Conservation (phyloP, 106 monocot species). For the Phalaenopsis aphrodite region DNA sequence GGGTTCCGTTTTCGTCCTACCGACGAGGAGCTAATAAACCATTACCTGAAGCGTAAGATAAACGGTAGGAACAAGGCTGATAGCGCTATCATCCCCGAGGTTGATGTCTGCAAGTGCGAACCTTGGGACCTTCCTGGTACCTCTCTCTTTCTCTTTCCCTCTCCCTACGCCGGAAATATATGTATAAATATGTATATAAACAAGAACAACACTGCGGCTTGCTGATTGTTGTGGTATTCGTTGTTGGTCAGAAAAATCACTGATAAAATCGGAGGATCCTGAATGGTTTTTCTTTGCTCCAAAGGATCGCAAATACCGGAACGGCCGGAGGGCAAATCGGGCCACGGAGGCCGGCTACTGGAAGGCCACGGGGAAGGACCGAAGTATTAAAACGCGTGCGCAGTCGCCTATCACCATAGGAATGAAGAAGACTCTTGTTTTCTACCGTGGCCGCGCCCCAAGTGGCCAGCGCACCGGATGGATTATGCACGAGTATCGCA, state of each 20-base stretch:
- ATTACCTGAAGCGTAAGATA: constrained; percentile 24
- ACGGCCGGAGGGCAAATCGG: constrained; percentile 38
- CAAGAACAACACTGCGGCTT: neutral
- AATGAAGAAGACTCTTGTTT: constrained; percentile 78
- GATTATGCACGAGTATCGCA: constrained; percentile 82
- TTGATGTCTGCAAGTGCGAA: constrained; percentile 25
- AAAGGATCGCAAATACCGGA: constrained; percentile 34
- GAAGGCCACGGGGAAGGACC: constrained; percentile 91
- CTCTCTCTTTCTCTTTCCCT: neutral
- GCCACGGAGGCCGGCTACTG: constrained; percentile 74
- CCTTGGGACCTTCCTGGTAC: constrained; percentile 22
- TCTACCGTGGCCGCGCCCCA: constrained; percentile 60
- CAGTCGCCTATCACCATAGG: constrained; percentile 22
- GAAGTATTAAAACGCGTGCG: constrained; percentile 19
- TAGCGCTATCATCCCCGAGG: constrained; percentile 8
- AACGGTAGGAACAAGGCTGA: constrained; percentile 11
- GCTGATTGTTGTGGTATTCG: neutral
- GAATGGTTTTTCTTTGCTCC: constrained; percentile 47
- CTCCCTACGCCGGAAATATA: neutral
- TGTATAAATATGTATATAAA: neutral
- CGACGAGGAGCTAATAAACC: constrained; percentile 21
- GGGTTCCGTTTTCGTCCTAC: constrained; percentile 24
- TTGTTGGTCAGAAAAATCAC: constrained; percentile 15
- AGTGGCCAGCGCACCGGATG: constrained; percentile 47
- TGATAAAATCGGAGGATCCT: constrained; percentile 27